Conservation (phyloP, 83 land plant species). For the Thuja plicata region DNA sequence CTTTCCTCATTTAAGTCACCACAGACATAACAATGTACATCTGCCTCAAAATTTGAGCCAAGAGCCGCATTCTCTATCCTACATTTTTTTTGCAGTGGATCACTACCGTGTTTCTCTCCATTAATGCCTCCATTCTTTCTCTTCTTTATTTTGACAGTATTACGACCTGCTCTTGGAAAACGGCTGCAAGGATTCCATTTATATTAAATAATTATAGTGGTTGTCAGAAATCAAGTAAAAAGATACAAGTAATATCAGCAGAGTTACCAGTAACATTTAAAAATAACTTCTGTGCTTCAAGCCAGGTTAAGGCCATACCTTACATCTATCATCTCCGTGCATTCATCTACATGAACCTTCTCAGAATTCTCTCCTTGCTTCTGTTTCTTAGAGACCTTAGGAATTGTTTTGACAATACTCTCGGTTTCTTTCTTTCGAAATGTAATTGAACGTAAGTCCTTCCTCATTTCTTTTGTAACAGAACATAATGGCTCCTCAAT, state of each 20-base stretch:
- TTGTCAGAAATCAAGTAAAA: neutral
- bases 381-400: neutral
- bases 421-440: neutral
- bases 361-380: slow-evolving; percentile 15
- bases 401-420: no score
- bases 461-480: neutral
- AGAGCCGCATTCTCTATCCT: slow-evolving; percentile 3
- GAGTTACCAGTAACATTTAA: neutral
- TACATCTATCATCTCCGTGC: neutral
- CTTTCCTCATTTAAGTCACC: slow-evolving; percentile 46
- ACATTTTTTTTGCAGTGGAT: neutral
- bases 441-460: neutral
- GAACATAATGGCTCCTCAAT: neutral
- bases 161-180: neutral
- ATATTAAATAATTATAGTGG: neutral
- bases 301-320: slow-evolving; percentile 6
- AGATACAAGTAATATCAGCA: neutral
- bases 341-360: neutral
- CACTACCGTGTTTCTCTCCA: neutral
- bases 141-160: neutral
- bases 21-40: slow-evolving; percentile 58
- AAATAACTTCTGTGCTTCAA: neutral
- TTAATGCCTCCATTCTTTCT: neutral
- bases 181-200: neutral
- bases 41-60: slow-evolving; percentile 17